phyloP scores from a whole-genome alignment of 2,329 filamentous ascomycete genomes.

The Scedosporium apiospermum region DNA sequence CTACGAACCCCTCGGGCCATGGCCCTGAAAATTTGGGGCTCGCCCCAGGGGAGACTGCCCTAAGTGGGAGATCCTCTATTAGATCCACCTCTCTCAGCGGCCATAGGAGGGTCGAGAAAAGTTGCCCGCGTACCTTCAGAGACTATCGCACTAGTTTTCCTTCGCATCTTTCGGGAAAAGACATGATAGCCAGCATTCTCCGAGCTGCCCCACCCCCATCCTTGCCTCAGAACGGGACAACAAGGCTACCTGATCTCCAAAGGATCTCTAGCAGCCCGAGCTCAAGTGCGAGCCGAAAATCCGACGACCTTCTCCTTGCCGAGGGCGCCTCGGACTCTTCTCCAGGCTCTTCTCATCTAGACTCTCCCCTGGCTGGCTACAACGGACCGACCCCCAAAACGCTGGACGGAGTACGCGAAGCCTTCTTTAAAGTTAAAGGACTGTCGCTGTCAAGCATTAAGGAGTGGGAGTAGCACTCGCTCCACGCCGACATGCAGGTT shows the following conservation, averaged over 20 bases:
- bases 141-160: neutral
- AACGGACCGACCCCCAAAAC: conserved; percentile 1
- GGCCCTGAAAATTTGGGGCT: no score
- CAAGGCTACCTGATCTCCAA: neutral
- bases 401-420: conserved; percentile 2
- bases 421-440: conserved; percentile 2
- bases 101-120: neutral
- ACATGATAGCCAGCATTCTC: neutral
- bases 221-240: neutral
- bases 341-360: neutral
- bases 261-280: neutral
- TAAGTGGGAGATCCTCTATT: neutral
- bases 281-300: neutral
- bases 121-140: neutral
- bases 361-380: neutral
- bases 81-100: neutral
- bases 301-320: neutral
- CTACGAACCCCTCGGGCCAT: no score
- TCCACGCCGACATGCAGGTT: conserved; percentile 3
- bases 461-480: conserved; percentile 4
- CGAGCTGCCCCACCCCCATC: neutral
- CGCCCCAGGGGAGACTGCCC: no score
- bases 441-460: neutral
- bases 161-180: neutral
- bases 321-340: neutral